These are phyloP conservation scores for Amanita jacksonii DNA, from an alignment of 768 basidiomycete genomes.

Conservation along the genomic window DNA sequence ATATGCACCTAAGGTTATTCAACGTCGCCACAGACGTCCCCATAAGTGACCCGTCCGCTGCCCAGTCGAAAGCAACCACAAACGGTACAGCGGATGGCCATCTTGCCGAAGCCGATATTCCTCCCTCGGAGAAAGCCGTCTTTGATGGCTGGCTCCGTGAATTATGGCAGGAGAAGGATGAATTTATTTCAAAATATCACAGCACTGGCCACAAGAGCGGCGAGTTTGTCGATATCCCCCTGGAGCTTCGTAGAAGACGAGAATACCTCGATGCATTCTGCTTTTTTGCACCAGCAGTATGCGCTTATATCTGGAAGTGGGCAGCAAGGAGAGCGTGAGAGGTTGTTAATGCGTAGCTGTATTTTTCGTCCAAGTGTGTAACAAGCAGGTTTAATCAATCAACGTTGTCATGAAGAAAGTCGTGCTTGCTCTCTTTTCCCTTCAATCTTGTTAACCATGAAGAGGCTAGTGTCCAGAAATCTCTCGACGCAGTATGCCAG, in stretches of 20 bases:
- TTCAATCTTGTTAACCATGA: slow-evolving; percentile 65
- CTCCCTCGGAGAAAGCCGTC: slow-evolving; percentile 42
- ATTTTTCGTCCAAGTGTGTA: not conserved
- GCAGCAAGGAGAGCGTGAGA: not conserved
- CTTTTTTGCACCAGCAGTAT: slow-evolving; percentile 53
- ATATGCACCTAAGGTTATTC: slow-evolving; percentile 81
- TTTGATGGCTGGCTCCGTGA: slow-evolving; percentile 83
- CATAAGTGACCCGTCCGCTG: slow-evolving; percentile 47
- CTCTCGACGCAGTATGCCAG: slow-evolving; percentile 86
- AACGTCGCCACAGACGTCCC: slow-evolving; percentile 59
- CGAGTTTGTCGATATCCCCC: slow-evolving; percentile 49
- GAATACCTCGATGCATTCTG: slow-evolving; percentile 63
- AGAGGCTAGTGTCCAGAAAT: slow-evolving; percentile 81
- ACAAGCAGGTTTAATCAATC: not conserved
- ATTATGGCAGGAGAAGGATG: slow-evolving; percentile 83
- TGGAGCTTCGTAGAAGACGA: slow-evolving; percentile 40
- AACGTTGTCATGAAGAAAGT: slow-evolving; percentile 9
- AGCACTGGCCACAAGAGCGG: slow-evolving; percentile 24
- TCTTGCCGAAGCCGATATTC: slow-evolving; percentile 37
- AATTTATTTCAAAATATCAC: slow-evolving; percentile 58
- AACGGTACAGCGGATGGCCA: slow-evolving; percentile 20
- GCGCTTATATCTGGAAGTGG: slow-evolving; percentile 35
- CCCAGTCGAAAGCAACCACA: slow-evolving; percentile 21
- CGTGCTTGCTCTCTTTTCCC: slow-evolving; percentile 26
- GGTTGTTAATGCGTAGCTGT: not conserved